Percentiles rank a stretch among this genome's conserved stretches.
phyloP scores from a whole-genome alignment of 106 monocot species.

The Acorus calamus region DNA sequence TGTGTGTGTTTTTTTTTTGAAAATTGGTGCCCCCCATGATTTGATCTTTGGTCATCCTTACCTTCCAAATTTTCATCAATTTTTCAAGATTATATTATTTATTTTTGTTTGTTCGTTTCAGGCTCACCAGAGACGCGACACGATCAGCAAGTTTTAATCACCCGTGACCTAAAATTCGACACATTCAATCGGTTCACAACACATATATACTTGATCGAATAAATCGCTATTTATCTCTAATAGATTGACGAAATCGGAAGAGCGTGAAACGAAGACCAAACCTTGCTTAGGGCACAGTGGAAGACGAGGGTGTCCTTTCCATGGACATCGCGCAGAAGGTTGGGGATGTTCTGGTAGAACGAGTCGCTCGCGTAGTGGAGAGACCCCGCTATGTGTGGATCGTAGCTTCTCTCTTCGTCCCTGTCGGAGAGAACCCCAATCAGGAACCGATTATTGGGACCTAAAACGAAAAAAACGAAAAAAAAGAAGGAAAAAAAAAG shows the following conservation, averaged over 20 bases:
- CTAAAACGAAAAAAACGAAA: background rate
- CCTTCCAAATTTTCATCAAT: too few species aligned
- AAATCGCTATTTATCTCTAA: background rate
- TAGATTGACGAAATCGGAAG: background rate
- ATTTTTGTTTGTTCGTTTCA: too few species aligned
- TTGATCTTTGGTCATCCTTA: too few species aligned
- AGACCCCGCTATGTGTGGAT: constrained; percentile 84
- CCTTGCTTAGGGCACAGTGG: constrained; percentile 98
- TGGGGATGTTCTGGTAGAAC: constrained; percentile 55
- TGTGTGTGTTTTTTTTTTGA: too few species aligned
- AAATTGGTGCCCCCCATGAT: too few species aligned
- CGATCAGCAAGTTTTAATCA: too few species aligned
- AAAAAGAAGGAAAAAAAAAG: background rate
- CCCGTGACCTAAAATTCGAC: too few species aligned
- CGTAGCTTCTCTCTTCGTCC: constrained; percentile 95
- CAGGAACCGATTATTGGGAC: background rate
- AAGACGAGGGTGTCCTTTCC: constrained; percentile 87
- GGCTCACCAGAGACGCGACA: too few species aligned
- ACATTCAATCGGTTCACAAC: background rate
- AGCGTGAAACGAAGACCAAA: constrained; percentile 1
- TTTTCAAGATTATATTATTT: too few species aligned
- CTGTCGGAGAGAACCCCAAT: constrained; percentile 13
- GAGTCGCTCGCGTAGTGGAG: constrained; percentile 63
- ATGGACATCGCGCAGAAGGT: constrained; percentile 41
- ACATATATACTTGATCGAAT: background rate